These are phyloP conservation scores for Aspergillus fijiensis DNA, from an alignment of 2,329 filamentous ascomycete genomes.

Conservation along the genomic window DNA sequence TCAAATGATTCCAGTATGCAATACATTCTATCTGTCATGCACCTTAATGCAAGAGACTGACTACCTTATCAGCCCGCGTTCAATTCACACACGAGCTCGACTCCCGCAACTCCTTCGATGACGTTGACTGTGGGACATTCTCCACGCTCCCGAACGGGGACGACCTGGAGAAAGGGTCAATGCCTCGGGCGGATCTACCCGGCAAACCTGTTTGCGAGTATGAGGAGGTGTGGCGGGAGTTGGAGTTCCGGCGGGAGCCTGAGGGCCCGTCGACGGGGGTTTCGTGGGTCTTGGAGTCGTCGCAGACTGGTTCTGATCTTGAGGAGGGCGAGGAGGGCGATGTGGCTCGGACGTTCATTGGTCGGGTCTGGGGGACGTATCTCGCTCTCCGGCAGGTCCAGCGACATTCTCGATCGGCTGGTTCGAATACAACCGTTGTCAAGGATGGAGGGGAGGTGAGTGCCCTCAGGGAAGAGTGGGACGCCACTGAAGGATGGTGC, in stretches of 20 bases:
- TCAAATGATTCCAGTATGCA: constrained; percentile 36
- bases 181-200: constrained; percentile 39
- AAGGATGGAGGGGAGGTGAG: constrained; percentile 28
- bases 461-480: constrained; percentile 29
- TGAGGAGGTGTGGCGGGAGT: constrained; percentile 66
- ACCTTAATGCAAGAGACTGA: background rate
- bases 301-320: constrained; percentile 13
- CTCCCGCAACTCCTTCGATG: constrained; percentile 36
- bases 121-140: constrained; percentile 39
- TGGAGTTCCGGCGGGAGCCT: constrained; percentile 33
- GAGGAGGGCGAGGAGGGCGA: constrained; percentile 17
- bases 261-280: constrained; percentile 23
- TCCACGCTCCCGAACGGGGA: constrained; percentile 41
- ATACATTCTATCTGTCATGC: no score
- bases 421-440: constrained; percentile 14
- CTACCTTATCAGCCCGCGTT: constrained; percentile 29
- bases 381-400: constrained; percentile 31
- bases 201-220: constrained; percentile 48
- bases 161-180: constrained; percentile 40
- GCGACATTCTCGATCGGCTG: constrained; percentile 11
- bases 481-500: constrained; percentile 11
- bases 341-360: constrained; percentile 31
- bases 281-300: constrained; percentile 35
- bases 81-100: constrained; percentile 42
- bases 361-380: constrained; percentile 32